Evolutionary conservation across 805 yeast species (phyloP).

Genomic region (Blastobotrys muscicola): DNA sequence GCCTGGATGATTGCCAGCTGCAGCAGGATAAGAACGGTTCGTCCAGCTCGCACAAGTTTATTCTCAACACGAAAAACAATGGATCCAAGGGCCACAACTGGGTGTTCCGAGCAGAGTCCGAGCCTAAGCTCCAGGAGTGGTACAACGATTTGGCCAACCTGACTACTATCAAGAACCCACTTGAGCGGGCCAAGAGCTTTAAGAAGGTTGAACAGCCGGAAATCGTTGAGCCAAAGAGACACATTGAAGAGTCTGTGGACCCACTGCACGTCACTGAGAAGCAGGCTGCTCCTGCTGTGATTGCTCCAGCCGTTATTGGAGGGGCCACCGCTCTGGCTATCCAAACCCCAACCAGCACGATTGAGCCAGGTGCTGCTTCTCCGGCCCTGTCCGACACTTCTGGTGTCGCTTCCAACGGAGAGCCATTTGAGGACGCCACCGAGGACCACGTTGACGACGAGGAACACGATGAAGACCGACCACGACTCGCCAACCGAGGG

Average conservation of each 20-base stretch:
- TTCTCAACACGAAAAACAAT: constrained; percentile 61
- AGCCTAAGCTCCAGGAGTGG: constrained; percentile 77
- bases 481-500: constrained; percentile 8
- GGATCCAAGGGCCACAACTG: constrained; percentile 66
- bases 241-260: constrained; percentile 1
- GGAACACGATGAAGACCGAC: constrained; percentile 3
- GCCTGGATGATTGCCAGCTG: constrained; percentile 69
- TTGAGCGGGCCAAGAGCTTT: constrained; percentile 17
- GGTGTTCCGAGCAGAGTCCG: constrained; percentile 88
- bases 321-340: too few relatives aligned
- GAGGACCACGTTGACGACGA: constrained; percentile 3
- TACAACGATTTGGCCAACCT: constrained; percentile 63
- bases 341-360: neutral
- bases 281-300: neutral
- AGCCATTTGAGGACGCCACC: constrained; percentile 13
- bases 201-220: neutral
- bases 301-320: neutral
- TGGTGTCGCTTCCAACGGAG: constrained; percentile 20
- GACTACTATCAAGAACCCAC: constrained; percentile 53
- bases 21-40: constrained; percentile 75
- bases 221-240: neutral
- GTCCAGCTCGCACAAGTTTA: constrained; percentile 59
- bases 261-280: neutral
- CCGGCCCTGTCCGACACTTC: constrained; percentile 19
- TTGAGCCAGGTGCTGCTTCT: constrained; percentile 7